Base-by-base conservation (phyloP, 345 rosid species). In the Brassica nigra region DNA sequence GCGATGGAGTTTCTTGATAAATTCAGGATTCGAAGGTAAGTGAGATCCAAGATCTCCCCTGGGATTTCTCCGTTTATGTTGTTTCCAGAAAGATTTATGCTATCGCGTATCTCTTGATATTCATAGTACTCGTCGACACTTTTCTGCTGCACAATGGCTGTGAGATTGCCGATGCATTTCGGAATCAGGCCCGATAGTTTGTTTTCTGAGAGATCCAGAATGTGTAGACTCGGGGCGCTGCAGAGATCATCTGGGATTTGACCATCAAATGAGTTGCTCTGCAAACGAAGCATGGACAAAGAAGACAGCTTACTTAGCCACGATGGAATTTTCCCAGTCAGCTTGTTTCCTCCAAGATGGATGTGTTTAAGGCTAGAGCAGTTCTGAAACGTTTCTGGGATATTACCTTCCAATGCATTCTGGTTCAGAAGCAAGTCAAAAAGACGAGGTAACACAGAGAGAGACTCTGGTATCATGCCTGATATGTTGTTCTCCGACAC, bases 171-270 rank as follows among this genome's bases (percentile, higher is more conserved):
- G 28, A 86, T 66, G 28, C 91, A 85, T 66, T 57, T 76, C 10
- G 90, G 91, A 69, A 88, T 72, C 1, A 67, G 16, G 1, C 90
- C 87, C 0, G 86, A 69, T 74, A 85, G 62, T 37, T 78, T 82
- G 86, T 88, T 88, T n/a, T 74, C 77, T 0, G 91, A 85, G 71
- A 86, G 84, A 63, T 88, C 88, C 2, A 88, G 61, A 42, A 85
- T 84, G 79, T 82, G 87, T 68, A 88, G 82, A 33, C 85, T 85
- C 1, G 23, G 80, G 39, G 81, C 73, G 78, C 18, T 76, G 76
- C 87, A 88, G 8, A 82, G 36, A 2, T 47, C 73, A 7, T 61
- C 73, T 11, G 89, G 84, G 47, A 88, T 78, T 15, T 39, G 52
- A 18, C 89, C 89, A 12, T 5, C 70, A 49, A 88, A 57, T 30